These are phyloP conservation scores for Blastobotrys arbuscula DNA, from an alignment of 1,139 yeast genomes.

Conservation along the genomic window DNA sequence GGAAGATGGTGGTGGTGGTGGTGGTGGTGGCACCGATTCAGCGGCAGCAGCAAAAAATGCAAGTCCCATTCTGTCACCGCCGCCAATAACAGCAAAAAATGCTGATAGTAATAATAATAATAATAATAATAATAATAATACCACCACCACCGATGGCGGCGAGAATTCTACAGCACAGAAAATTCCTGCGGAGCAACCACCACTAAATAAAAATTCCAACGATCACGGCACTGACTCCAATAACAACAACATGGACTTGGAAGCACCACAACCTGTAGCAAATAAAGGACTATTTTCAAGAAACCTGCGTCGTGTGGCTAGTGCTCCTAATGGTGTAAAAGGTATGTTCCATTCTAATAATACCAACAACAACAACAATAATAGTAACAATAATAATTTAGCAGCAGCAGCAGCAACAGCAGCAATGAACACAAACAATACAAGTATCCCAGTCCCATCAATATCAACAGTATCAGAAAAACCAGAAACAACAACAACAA, in stretches of 20 bases:
- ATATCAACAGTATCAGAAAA: not conserved
- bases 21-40: not conserved
- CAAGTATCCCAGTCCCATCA: constrained; percentile 1
- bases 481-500: not conserved
- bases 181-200: not conserved
- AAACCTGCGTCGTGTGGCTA: constrained; percentile 67
- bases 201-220: not conserved
- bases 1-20: not conserved
- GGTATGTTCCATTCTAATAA: constrained; percentile 20
- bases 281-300: constrained; percentile 42
- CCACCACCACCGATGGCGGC: constrained; percentile 7
- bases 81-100: not conserved
- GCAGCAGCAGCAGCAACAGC: constrained; percentile 5
- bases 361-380: constrained; percentile 6
- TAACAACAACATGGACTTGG: not conserved
- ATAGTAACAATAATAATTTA: not conserved
- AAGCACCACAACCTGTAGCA: constrained; percentile 15
- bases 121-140: not conserved
- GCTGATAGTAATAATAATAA: not conserved
- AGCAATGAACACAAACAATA: constrained; percentile 10
- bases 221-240: too few relatives aligned
- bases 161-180: constrained; percentile 8
- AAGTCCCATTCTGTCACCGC: not conserved
- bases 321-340: constrained; percentile 62
- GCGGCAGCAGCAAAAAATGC: not conserved